phyloP scores from a whole-genome alignment of 352 stramenopile species.

The Globisporangium spiculum region DNA sequence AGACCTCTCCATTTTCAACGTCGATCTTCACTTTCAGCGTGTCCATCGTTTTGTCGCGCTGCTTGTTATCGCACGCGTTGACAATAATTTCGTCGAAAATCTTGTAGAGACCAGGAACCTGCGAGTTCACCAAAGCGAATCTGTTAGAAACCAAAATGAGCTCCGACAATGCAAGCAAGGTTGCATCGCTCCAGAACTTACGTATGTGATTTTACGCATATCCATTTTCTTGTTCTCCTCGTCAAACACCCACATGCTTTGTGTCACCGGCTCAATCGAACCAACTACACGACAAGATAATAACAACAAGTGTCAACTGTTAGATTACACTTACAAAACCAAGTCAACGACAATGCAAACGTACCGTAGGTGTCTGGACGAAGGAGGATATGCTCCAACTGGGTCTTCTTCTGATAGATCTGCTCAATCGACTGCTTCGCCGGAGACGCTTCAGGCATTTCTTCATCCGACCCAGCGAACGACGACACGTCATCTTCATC shows the following conservation, averaged over 20 bases:
- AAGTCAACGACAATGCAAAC: slow-evolving; percentile 12
- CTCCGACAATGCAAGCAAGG: neutral
- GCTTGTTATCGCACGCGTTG: slow-evolving; percentile 99
- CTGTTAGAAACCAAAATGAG: neutral
- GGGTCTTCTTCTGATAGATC: slow-evolving; percentile 98
- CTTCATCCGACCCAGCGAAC: slow-evolving; percentile 36
- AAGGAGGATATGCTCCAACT: slow-evolving; percentile 97
- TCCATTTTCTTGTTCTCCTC: slow-evolving; percentile 90
- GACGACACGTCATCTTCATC: slow-evolving; percentile 24
- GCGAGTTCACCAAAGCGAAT: neutral
- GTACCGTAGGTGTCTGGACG: slow-evolving; percentile 97
- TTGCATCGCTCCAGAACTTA: slow-evolving; percentile 17
- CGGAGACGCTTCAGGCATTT: slow-evolving; percentile 22
- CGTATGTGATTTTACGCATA: slow-evolving; percentile 91
- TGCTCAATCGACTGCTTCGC: slow-evolving; percentile 80
- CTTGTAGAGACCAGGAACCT: slow-evolving; percentile 96
- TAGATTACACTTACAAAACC: neutral
- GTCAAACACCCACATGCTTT: slow-evolving; percentile 93
- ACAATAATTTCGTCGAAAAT: slow-evolving; percentile 99
- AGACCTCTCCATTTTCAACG: slow-evolving; percentile 90
- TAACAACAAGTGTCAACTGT: neutral
- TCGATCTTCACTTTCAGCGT: slow-evolving; percentile 95
- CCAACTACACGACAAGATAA: slow-evolving; percentile 66
- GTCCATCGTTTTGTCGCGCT: slow-evolving; percentile 96
- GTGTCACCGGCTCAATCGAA: slow-evolving; percentile 91